Percentiles rank a stretch among this genome's conserved stretches.
Conservation (phyloP, 495 filamentous ascomycete genomes). For the Acidomyces sp. region DNA sequence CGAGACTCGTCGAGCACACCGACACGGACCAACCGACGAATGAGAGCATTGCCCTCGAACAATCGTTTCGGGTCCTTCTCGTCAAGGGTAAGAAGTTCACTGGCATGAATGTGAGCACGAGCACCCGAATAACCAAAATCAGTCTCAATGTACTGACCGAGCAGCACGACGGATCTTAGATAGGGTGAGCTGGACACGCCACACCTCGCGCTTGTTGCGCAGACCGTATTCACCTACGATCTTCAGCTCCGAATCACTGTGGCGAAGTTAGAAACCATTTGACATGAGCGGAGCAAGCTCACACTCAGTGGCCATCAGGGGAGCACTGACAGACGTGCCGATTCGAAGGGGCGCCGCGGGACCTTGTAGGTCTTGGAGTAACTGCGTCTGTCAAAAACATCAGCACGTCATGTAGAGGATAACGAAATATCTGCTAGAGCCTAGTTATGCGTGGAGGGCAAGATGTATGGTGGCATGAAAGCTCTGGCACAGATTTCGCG, state of each 20-base stretch:
- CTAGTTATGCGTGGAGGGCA: too few species aligned
- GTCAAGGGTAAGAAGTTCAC: conserved; percentile 98
- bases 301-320: conserved; percentile 83
- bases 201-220: conserved; percentile 99
- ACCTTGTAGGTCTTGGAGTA: conserved; percentile 99
- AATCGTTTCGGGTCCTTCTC: conserved; percentile 99
- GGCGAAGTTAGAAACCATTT: conserved; percentile 41
- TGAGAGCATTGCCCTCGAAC: conserved; percentile 99
- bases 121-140: background rate
- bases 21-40: conserved; percentile 98
- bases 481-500: too few species aligned
- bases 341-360: conserved; percentile 83
- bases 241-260: conserved; percentile 98
- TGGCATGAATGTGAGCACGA: conserved; percentile 26
- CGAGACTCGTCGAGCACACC: conserved; percentile 99
- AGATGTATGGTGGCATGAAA: too few species aligned
- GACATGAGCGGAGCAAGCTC: conserved; percentile 98
- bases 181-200: conserved; percentile 96
- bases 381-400: conserved; percentile 16
- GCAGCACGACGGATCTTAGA: conserved; percentile 99
- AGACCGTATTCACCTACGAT: conserved; percentile 98
- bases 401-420: too few species aligned
- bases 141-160: conserved; percentile 49
- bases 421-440: too few species aligned
- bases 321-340: conserved; percentile 88